Percentiles rank a stretch among this genome's conserved stretches.
Conservation (phyloP, 1,284 basidiomycete genomes). For the Trichosporon asahii region DNA sequence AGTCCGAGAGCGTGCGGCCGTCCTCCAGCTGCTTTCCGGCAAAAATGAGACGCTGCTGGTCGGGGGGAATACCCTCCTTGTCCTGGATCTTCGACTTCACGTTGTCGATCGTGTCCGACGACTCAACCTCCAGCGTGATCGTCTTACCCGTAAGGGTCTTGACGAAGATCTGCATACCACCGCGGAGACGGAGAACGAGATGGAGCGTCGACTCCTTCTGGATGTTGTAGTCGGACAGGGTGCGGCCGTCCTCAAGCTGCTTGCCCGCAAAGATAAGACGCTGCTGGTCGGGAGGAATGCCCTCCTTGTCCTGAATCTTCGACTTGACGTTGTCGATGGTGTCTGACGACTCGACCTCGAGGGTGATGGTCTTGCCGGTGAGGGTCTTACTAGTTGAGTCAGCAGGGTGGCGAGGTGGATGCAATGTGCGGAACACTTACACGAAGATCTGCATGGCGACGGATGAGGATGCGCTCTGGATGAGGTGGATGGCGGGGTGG, state of each 20-base stretch:
- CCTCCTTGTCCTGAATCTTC: slow-evolving; percentile 95
- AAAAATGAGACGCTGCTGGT: slow-evolving; percentile 97
- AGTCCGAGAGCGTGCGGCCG: slow-evolving; percentile 82
- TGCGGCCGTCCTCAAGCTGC: slow-evolving; percentile 92
- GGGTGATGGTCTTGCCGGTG: slow-evolving; percentile 74
- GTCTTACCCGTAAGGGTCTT: slow-evolving; percentile 99
- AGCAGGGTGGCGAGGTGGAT: not conserved
- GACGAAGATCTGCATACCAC: slow-evolving; percentile 76
- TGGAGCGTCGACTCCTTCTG: slow-evolving; percentile 96
- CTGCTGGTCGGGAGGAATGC: slow-evolving; percentile 80
- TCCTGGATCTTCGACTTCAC: slow-evolving; percentile 95
- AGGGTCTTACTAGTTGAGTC: slow-evolving; percentile 53
- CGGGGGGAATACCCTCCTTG: slow-evolving; percentile 78
- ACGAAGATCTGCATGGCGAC: slow-evolving; percentile 21
- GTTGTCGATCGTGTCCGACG: slow-evolving; percentile 92
- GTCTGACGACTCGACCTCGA: slow-evolving; percentile 84
- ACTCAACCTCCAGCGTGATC: slow-evolving; percentile 93
- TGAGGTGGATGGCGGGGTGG: not conserved
- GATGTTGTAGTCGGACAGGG: slow-evolving; percentile 89
- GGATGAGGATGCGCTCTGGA: slow-evolving; percentile 3
- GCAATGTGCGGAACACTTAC: slow-evolving; percentile 22
- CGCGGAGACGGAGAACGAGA: slow-evolving; percentile 79
- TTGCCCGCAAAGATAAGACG: slow-evolving; percentile 98
- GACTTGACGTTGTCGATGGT: slow-evolving; percentile 98
- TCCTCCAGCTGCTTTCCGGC: slow-evolving; percentile 98